Conservation (phyloP, 495 filamentous ascomycete species). For the Cryomyces minteri region DNA sequence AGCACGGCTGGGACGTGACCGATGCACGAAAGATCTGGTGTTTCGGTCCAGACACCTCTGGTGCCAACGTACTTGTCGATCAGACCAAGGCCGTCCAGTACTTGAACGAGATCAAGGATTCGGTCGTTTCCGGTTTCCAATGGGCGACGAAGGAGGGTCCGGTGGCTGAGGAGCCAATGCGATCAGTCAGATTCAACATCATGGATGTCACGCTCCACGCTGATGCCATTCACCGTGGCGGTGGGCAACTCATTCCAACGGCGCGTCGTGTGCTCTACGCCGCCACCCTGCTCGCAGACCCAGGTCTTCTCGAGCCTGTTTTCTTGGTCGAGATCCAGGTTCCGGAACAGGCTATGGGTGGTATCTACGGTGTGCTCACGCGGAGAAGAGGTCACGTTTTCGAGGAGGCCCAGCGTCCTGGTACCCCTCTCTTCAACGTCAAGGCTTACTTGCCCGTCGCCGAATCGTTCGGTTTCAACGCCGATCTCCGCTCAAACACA, state of each 20-base stretch:
- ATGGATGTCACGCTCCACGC: constrained; percentile 99
- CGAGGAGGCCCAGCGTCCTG: constrained; percentile 90
- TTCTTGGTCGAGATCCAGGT: constrained; percentile 99
- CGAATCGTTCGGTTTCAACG: constrained; percentile 99
- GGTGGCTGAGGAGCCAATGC: constrained; percentile 95
- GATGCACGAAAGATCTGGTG: constrained; percentile 99
- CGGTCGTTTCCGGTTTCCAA: constrained; percentile 98
- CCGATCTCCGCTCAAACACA: constrained; percentile 82
- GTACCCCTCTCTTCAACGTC: constrained; percentile 98
- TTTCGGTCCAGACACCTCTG: constrained; percentile 94
- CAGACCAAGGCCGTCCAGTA: constrained; percentile 99
- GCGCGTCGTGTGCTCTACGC: constrained; percentile 95
- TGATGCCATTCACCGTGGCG: constrained; percentile 98
- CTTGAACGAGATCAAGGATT: constrained; percentile 99
- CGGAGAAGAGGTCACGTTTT: constrained; percentile 98
- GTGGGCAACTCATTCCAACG: constrained; percentile 97
- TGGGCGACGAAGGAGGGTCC: constrained; percentile 98
- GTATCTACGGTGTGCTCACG: constrained; percentile 99
- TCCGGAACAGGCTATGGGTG: constrained; percentile 96
- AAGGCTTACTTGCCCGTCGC: constrained; percentile 99
- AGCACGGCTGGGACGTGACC: constrained; percentile 98
- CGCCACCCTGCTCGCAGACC: constrained; percentile 75
- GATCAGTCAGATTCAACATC: constrained; percentile 92
- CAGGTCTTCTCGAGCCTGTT: constrained; percentile 85
- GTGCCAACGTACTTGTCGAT: constrained; percentile 96